Percentiles rank a stretch among this genome's conserved stretches.
Conservation (phyloP, 192 early-diverging fungal species). For the Coemansia sp. region DNA sequence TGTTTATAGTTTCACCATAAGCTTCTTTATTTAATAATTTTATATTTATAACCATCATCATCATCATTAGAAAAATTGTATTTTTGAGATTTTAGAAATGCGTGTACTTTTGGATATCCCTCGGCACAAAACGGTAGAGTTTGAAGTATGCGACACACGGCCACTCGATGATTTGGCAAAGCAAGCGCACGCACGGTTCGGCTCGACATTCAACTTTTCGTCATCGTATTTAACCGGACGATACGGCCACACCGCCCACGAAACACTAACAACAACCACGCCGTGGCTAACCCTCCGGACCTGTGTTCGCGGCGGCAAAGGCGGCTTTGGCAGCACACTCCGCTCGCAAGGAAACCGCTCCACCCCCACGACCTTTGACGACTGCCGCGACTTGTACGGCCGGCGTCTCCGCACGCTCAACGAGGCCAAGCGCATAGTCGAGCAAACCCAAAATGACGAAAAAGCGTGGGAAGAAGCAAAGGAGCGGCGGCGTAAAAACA, state of each 20-base stretch:
- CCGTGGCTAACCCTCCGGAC: constrained; percentile 28
- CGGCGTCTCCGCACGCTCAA: constrained; percentile 85
- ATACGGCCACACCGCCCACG: constrained; percentile 21
- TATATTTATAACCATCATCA: not conserved
- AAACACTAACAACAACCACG: constrained; percentile 10
- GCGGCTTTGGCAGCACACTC: constrained; percentile 95
- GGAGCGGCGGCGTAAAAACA: constrained; percentile 82
- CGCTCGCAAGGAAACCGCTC: constrained; percentile 88
- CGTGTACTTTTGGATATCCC: constrained; percentile 34
- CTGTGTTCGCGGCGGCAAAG: constrained; percentile 80
- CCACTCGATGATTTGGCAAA: constrained; percentile 28
- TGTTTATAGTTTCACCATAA: not conserved
- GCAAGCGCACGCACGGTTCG: constrained; percentile 15
- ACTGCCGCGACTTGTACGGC: constrained; percentile 90
- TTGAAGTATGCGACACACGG: constrained; percentile 22
- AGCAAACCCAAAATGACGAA: constrained; percentile 24
- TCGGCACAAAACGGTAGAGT: constrained; percentile 10
- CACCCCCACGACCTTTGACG: constrained; percentile 90
- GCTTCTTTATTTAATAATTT: not conserved
- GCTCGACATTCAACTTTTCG: not conserved
- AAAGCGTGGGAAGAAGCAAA: constrained; percentile 23
- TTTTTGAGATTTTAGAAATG: constrained; percentile 14
- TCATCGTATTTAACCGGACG: constrained; percentile 30
- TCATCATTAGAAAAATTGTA: not conserved
- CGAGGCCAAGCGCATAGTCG: constrained; percentile 78